Base-by-base conservation (phyloP, 805 yeast genomes). In the Kuraishia cidri region DNA sequence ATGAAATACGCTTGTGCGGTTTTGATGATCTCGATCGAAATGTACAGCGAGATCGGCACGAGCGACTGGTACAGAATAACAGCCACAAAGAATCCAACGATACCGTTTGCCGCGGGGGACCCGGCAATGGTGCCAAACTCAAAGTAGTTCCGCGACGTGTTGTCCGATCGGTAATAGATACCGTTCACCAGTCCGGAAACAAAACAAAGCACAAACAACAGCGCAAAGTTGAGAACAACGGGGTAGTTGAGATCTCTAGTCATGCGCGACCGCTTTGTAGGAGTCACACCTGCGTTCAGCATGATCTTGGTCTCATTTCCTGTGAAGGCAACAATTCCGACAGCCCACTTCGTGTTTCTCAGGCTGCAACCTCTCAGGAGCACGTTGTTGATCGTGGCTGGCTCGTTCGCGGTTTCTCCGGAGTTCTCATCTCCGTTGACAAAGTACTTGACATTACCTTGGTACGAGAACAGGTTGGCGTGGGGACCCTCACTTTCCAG, bases 401-500 rank as follows among this genome's bases (percentile, higher is more conserved):
- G 70, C 52, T 82, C 92, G 52, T 75, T 68, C 24, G 53, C 43
- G 11, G 54, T 40, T 32, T 60, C 62, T 20, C 51, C 52, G 3
- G 36, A 21, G 13, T 49, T 48, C 21, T 55, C 53, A 31, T 69
- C 70, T 31, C 59, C 60, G 33, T 47, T 47, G 15, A 48, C 56
- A 34, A 48, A 48, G 35, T 68, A 72, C 42, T 67, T 71, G 40
- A 79, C 46, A 43, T 76, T 79, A 41, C 92, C 94, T 50, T 80
- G 83, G 46, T 81, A 83, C 26, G 77, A 67, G 52, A 83, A 83
- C 41, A 83, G 60, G 48, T 80, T 81, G 1, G 87, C 70, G 52
- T 82, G 86, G 11, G 94, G 94, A 6, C 87, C 90, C 57, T 83
- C 92, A 60, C 82, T 72, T 43, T 82, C 85, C n/a, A 82, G 57